These are phyloP conservation scores for Barbatosphaeria neglecta DNA, from an alignment of 495 filamentous ascomycete species.

Conservation along the genomic window DNA sequence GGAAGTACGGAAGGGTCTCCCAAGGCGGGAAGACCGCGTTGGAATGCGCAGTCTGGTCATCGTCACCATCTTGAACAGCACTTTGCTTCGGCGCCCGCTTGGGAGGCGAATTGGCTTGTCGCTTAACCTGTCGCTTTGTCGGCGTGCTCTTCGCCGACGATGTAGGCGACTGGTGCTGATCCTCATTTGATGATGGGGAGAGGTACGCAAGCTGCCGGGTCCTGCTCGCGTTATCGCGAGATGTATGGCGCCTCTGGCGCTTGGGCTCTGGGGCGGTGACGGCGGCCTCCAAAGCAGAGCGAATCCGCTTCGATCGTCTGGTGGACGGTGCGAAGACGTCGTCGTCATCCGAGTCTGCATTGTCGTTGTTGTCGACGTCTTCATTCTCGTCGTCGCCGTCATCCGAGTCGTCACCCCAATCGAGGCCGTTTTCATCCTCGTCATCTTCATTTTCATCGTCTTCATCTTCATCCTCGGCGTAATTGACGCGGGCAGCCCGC, in stretches of 20 bases:
- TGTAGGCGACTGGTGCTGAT: neutral
- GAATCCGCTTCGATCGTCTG: neutral
- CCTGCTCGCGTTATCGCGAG: neutral
- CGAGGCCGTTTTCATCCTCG: too few species aligned
- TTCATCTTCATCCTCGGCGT: neutral
- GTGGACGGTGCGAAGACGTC: neutral
- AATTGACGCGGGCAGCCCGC: neutral
- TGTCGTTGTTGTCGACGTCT: neutral
- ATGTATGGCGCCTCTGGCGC: neutral
- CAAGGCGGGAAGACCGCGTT: conserved; percentile 53
- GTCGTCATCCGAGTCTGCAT: neutral
- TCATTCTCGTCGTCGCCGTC: neutral
- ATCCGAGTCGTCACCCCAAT: neutral
- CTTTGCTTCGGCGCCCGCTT: neutral
- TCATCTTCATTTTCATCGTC: neutral
- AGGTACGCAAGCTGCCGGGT: neutral
- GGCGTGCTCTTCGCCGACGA: neutral
- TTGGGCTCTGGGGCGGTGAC: neutral
- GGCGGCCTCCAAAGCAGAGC: neutral
- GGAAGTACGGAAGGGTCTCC: conserved; percentile 58
- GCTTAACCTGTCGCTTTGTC: neutral
- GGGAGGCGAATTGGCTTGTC: neutral
- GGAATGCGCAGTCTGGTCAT: too few species aligned
- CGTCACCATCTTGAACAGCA: neutral
- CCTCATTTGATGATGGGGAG: neutral